phyloP scores from a whole-genome alignment of 306 rosid genomes.

The Abrus precatorius region DNA sequence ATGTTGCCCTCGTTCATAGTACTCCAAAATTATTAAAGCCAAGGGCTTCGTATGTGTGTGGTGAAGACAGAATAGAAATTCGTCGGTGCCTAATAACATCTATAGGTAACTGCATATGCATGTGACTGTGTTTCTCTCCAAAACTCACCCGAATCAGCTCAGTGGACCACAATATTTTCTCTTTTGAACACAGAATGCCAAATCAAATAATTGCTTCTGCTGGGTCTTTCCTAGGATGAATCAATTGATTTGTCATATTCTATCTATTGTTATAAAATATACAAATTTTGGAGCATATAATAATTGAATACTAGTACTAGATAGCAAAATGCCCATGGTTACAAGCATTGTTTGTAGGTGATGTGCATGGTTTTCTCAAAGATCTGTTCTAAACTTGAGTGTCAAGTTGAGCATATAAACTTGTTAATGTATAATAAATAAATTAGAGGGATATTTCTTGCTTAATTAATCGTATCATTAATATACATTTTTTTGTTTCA shows the following conservation, averaged over 20 bases:
- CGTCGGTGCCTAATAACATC: slow-evolving; percentile 37
- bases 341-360: not conserved
- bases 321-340: slow-evolving; percentile 6
- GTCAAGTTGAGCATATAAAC: no score
- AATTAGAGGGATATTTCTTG: not conserved
- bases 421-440: not conserved
- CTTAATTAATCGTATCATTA: not conserved
- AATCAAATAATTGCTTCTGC: slow-evolving; percentile 22
- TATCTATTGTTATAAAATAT: not conserved
- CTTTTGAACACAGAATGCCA: slow-evolving; percentile 3
- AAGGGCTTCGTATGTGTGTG: slow-evolving; percentile 6
- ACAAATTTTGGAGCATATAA: not conserved
- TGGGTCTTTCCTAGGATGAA: not conserved
- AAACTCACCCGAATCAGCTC: not conserved
- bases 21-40: not conserved
- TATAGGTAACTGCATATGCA: not conserved
- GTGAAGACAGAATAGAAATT: slow-evolving; percentile 21
- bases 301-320: not conserved
- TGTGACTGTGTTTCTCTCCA: slow-evolving; percentile 32
- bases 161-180: slow-evolving; percentile 2
- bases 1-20: not conserved
- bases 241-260: slow-evolving; percentile 33
- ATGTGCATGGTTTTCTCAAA: not conserved
- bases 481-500: no score
- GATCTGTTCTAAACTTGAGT: not conserved